Conservation (phyloP, 164 flowering plant genomes). For the Magnolia officinalis region DNA sequence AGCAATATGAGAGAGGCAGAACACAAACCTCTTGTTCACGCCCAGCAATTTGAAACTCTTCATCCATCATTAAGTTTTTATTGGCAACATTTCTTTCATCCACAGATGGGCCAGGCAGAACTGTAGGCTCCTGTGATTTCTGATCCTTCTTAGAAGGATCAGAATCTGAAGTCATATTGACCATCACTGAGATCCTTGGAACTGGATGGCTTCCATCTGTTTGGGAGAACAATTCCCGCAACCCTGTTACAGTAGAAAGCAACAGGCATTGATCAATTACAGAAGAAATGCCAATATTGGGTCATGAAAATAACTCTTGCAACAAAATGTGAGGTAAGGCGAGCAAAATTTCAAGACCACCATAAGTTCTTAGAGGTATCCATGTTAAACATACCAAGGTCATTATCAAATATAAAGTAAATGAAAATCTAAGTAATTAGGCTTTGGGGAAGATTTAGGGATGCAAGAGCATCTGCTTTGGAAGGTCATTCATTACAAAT, state of each 20-base stretch:
- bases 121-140: slow-evolving; percentile 41
- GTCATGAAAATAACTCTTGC: neutral
- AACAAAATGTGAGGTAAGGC: neutral
- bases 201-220: slow-evolving; percentile 74
- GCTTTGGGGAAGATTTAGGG: no score
- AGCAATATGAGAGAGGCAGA: neutral
- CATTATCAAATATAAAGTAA: neutral
- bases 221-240: slow-evolving; percentile 96
- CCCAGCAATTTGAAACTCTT: slow-evolving; percentile 72
- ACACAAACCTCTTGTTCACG: slow-evolving; percentile 68
- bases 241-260: slow-evolving; percentile 41
- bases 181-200: slow-evolving; percentile 91
- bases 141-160: slow-evolving; percentile 46
- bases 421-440: neutral
- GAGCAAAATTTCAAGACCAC: neutral
- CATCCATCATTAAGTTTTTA: slow-evolving; percentile 82
- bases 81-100: slow-evolving; percentile 57
- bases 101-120: slow-evolving; percentile 36
- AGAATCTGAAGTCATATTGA: slow-evolving; percentile 77
- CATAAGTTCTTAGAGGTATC: neutral
- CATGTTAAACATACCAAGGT: neutral
- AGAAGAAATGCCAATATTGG: neutral
- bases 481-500: no score
- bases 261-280: neutral
- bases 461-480: no score